These are phyloP conservation scores for Astrothelium subdiscretum DNA, from an alignment of 495 filamentous ascomycete species.

Conservation along the genomic window DNA sequence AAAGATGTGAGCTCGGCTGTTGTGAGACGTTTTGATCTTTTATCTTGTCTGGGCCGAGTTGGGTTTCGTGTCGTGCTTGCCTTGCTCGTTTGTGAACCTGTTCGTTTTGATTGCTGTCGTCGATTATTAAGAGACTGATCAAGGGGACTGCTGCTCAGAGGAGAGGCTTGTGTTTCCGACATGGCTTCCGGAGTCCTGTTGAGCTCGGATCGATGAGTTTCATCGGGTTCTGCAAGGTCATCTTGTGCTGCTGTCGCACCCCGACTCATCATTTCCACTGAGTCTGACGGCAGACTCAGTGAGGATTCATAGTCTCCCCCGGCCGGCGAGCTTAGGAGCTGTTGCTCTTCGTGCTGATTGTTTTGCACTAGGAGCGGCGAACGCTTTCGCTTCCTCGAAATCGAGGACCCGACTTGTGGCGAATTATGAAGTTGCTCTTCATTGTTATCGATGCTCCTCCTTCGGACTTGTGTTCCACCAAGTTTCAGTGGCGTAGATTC, in stretches of 20 bases:
- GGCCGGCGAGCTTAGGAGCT: neutral
- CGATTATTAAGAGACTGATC: neutral
- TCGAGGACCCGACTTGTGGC: conserved; percentile 10
- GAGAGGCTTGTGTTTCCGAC: conserved; percentile 8
- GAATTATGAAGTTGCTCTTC: neutral
- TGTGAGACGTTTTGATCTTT: conserved; percentile 20
- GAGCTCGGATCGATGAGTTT: neutral
- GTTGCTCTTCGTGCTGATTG: neutral
- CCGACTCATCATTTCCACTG: neutral
- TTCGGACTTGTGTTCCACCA: conserved; percentile 11
- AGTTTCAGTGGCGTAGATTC: conserved; percentile 53
- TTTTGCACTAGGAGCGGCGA: conserved; percentile 13
- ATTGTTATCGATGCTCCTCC: neutral
- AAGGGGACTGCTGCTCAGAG: conserved; percentile 32
- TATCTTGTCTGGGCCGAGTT: conserved; percentile 14
- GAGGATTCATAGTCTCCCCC: neutral
- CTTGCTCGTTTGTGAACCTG: neutral
- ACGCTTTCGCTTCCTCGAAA: conserved; percentile 30
- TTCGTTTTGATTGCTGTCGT: neutral
- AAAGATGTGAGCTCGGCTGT: conserved; percentile 28
- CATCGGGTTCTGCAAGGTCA: neutral
- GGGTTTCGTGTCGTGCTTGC: conserved; percentile 12
- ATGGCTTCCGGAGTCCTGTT: neutral
- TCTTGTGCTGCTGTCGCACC: neutral
- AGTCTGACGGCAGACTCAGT: neutral